Evolutionary conservation across 768 basidiomycete genomes (phyloP), one percentile per base, ranked within the genome.

Genomic region (Pulveroboletus ravenelii): DNA sequence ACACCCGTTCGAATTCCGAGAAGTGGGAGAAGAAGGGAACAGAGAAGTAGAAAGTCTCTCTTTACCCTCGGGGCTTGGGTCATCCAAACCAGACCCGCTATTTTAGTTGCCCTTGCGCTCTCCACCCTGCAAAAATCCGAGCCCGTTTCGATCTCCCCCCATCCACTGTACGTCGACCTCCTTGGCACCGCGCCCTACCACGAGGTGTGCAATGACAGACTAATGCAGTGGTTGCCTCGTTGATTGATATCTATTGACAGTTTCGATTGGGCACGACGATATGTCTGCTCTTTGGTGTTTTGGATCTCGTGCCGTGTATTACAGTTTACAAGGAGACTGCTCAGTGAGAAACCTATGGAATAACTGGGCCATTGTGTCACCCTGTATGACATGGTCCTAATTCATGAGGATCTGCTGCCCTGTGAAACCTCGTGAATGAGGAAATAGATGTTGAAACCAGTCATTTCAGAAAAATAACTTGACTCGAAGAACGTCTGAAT

Each of bases 1-100:
- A 31, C 47, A 20, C 45, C 43, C 35, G 4, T 45, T 50, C 49
- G 23, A 35, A 46, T 47, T 55, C 61, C 50, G 60, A 54, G 55
- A 56, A 38, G 39, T 39, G 34, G 54, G 57, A 60, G 53, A 37
- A 39, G 34, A 44, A 13, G 25, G 20, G 20, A 39, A 37, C 46
- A 13, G 20, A 54, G 63, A 64, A 63, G 58, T 15, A 41, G 61
- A 57, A 58, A 48, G 50, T 38, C 56, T 10, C 10, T 53, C 38
- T 53, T 61, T 63, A 54, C 53, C 46, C 53, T 53, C 56, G 6
- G 25, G 54, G 34, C 12, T 18, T 45, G 56, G 41, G 12, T 32
- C 39, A 45, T 6, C 51, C 53, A 37, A 30, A 10, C 36, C 23
- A 29, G 29, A 41, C 7, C 27, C 36, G 15, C 54, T 63, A 53